These are phyloP conservation scores for Apophysomyces trapeziformis DNA, from an alignment of 371 early-diverging fungal species.

Conservation along the genomic window DNA sequence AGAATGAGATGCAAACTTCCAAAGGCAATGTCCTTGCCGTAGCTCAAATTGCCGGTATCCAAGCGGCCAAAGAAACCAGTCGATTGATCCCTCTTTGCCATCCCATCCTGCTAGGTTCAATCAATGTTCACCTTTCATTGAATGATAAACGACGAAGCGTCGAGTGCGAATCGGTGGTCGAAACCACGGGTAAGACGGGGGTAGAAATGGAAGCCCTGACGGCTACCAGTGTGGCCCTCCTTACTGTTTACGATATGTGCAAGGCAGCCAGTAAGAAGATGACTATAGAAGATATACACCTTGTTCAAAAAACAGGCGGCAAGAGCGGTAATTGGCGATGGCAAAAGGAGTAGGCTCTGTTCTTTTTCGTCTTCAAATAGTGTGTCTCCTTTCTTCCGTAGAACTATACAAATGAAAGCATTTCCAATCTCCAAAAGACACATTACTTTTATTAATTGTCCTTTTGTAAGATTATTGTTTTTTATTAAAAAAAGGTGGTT, in stretches of 20 bases:
- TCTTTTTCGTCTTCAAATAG: no score
- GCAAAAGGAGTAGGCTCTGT: neutral
- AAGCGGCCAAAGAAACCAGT: conserved; percentile 87
- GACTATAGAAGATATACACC: conserved; percentile 63
- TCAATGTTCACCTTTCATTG: conserved; percentile 67
- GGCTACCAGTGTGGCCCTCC: conserved; percentile 76
- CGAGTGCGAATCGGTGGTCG: conserved; percentile 63
- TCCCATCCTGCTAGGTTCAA: conserved; percentile 74
- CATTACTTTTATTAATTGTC: neutral
- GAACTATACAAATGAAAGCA: neutral
- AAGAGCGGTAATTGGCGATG: conserved; percentile 64
- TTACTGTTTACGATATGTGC: conserved; percentile 88
- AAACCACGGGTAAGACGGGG: conserved; percentile 86
- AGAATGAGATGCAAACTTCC: conserved; percentile 44
- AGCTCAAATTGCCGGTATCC: conserved; percentile 90
- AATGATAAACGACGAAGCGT: conserved; percentile 43
- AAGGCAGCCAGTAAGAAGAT: conserved; percentile 62
- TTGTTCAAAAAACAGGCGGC: conserved; percentile 82
- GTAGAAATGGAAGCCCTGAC: conserved; percentile 94
- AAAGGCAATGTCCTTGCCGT: conserved; percentile 91
- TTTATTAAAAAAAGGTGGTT: no score
- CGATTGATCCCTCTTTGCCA: conserved; percentile 90
- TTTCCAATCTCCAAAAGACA: neutral
- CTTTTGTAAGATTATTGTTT: neutral
- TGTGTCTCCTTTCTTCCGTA: no score